Conservation (phyloP, 2,329 filamentous ascomycete genomes). For the Zalaria sp. region DNA sequence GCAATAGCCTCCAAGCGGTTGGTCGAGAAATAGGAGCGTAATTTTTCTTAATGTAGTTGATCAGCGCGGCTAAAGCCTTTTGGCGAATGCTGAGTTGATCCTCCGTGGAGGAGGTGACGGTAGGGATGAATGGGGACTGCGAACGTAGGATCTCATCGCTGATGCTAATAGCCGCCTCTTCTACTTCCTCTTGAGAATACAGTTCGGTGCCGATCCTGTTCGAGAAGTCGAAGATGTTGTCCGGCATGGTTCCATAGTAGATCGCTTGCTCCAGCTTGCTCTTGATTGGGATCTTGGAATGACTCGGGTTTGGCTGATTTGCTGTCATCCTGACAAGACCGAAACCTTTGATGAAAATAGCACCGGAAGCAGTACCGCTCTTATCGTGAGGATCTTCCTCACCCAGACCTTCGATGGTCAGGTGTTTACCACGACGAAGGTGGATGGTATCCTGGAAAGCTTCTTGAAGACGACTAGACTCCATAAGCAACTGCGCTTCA, state of each 20-base stretch:
- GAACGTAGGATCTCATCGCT: conserved; percentile 74
- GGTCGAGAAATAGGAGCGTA: conserved; percentile 49
- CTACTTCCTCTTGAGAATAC: conserved; percentile 58
- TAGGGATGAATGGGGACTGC: conserved; percentile 58
- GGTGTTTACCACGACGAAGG: conserved; percentile 43
- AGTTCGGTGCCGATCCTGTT: conserved; percentile 45
- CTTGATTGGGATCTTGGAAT: conserved; percentile 56
- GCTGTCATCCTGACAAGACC: conserved; percentile 42
- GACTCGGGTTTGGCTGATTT: conserved; percentile 45
- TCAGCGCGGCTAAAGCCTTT: conserved; percentile 61
- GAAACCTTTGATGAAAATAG: conserved; percentile 43
- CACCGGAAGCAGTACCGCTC: conserved; percentile 20
- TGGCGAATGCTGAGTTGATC: conserved; percentile 64
- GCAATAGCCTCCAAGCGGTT: conserved; percentile 69
- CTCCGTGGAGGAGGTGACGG: conserved; percentile 57
- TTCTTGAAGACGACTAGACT: conserved; percentile 47
- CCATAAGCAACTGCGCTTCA: conserved; percentile 59
- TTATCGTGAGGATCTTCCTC: conserved; percentile 30
- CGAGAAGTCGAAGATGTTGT: conserved; percentile 80
- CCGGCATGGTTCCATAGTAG: conserved; percentile 70
- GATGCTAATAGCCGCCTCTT: conserved; percentile 60
- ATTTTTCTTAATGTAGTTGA: conserved; percentile 52
- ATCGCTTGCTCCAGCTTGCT: conserved; percentile 89
- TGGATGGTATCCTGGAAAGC: conserved; percentile 80
- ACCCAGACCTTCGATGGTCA: conserved; percentile 35